Conservation (phyloP, 495 filamentous ascomycete species). For the Penicillium paradoxum region DNA sequence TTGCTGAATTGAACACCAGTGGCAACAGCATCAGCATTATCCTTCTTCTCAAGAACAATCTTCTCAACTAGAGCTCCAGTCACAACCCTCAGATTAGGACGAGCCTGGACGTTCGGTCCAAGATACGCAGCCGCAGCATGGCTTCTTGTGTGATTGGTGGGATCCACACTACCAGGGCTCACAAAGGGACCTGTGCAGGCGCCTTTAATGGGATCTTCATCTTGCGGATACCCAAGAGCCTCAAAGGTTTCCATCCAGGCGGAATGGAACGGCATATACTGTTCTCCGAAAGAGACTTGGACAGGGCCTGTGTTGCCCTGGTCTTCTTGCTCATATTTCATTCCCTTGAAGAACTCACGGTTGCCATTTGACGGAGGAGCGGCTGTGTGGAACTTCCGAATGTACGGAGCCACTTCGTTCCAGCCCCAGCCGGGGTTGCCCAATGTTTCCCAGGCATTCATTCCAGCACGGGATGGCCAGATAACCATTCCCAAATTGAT, state of each 20-base stretch:
- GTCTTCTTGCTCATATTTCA: constrained; percentile 13
- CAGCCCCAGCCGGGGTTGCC: constrained; percentile 53
- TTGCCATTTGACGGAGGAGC: constrained; percentile 8
- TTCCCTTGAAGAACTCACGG: constrained; percentile 6
- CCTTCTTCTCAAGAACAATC: constrained; percentile 7
- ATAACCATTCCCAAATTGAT: constrained; percentile 41
- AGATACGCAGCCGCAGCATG: constrained; percentile 33
- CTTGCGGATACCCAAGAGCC: constrained; percentile 14
- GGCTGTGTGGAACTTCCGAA: constrained; percentile 16
- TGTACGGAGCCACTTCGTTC: constrained; percentile 43
- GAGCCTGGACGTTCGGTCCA: neutral
- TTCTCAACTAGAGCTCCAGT: constrained; percentile 23
- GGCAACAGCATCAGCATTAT: constrained; percentile 11
- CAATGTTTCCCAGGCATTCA: constrained; percentile 48
- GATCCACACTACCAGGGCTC: constrained; percentile 10
- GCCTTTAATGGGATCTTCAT: constrained; percentile 18
- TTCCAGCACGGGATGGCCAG: constrained; percentile 26
- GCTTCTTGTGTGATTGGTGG: constrained; percentile 30
- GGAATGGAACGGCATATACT: constrained; percentile 14
- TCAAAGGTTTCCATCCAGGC: constrained; percentile 25
- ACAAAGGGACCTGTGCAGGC: constrained; percentile 15
- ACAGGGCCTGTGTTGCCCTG: constrained; percentile 22
- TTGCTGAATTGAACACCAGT: constrained; percentile 31
- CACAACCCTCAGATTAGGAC: constrained; percentile 17
- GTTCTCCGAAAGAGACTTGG: constrained; percentile 22